These are phyloP conservation scores for Sugiyamaella valdiviana DNA, from an alignment of 805 yeast genomes.

Conservation along the genomic window DNA sequence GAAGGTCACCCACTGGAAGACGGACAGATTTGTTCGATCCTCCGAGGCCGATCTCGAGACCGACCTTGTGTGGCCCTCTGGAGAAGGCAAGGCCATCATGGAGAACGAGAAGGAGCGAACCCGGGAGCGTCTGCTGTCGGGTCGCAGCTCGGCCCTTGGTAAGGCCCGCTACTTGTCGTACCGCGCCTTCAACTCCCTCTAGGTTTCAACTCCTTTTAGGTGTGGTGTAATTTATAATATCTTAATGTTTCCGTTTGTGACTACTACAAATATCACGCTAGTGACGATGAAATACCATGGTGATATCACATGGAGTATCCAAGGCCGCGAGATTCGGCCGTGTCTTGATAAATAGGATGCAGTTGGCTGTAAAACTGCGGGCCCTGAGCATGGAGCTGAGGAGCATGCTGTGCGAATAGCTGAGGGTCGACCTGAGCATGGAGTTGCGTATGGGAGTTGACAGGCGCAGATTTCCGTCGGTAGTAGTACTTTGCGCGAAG, in stretches of 20 bases:
- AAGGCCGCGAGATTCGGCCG: not conserved
- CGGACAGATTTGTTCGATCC: constrained; percentile 21
- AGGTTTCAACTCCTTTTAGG: too few species aligned
- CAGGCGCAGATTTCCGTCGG: not conserved
- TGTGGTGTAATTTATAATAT: too few species aligned
- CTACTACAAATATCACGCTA: too few species aligned
- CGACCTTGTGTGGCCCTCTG: constrained; percentile 26
- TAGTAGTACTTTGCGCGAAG: constrained; percentile 17
- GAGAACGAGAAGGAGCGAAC: constrained; percentile 16
- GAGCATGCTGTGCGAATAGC: too few species aligned
- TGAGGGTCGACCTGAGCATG: not conserved
- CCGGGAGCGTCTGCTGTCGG: constrained; percentile 3
- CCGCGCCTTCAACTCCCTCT: constrained; percentile 2
- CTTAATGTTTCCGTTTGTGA: too few species aligned
- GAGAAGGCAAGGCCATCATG: constrained; percentile 23
- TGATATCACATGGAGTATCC: not conserved
- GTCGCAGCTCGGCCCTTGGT: constrained; percentile 6
- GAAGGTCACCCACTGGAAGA: constrained; percentile 25
- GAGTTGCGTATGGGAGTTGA: not conserved
- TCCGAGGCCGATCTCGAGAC: constrained; percentile 20
- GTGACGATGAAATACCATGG: not conserved
- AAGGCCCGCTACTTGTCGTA: constrained; percentile 6
- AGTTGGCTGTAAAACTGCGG: not conserved
- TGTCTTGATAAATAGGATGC: not conserved
- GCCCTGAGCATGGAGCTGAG: not conserved